Evolutionary conservation across 176 grass and related monocot genomes (phyloP), one percentile per base, ranked within the genome.

Genomic region (Lolium multiflorum): DNA sequence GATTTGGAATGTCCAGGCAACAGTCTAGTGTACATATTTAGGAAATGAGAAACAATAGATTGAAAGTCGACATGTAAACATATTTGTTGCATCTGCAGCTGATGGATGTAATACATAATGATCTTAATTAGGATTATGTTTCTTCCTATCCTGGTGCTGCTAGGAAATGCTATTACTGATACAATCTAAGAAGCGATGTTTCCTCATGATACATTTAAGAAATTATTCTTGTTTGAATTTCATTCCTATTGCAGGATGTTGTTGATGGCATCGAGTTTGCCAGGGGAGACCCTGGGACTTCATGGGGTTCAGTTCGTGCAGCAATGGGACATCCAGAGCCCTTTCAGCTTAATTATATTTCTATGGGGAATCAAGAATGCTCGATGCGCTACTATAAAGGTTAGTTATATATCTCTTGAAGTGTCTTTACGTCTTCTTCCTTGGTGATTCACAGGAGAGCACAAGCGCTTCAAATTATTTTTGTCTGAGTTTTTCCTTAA

Each of bases 331-430:
- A 96, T 89, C 88, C 93, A 41, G 86, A 95, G 49, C 93, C 90
- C 25, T 98, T 98, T 92, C 81, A 86, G 28, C 89, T 98, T 72
- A 88, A 80, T 82, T 98, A 94, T 81, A 66, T 98, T 77, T 89
- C 93, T 71, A 87, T 98, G 77, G 96, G 96, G 51, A 98, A 96
- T 92, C 93, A 98, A 83, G 90, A 96, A 83, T 98, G 96, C 46
- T 88, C 88, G 7, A 98, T 75, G 85, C 82, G 46, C 16, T 89
- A 91, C 56, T 98, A 98, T 49, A 89, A 68, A 98, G 96, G 96
- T 96, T 67, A 31, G 49, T 76, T 76, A 35, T 75, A 52, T 11
- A 16, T 54, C 3, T 75, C 81, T 80, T 78, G 24, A 35, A 76
- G 78, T 80, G 10, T 80, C 78, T 64, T 64, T 21, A 61, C 58